Evolutionary conservation across 2,329 filamentous ascomycete genomes (phyloP).

Genomic region (Diaporthe eres): DNA sequence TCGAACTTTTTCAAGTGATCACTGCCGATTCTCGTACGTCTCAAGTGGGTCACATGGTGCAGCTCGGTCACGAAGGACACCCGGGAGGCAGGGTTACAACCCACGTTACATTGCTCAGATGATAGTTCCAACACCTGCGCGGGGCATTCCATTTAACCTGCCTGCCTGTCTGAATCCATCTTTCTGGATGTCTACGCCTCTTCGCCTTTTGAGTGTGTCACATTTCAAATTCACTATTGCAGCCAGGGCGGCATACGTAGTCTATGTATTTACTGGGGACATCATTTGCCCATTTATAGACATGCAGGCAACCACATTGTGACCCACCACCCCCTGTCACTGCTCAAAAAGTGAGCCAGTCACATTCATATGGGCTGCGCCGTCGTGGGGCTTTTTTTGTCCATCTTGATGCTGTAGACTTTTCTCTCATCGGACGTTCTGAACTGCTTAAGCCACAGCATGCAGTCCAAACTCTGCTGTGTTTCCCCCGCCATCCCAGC

Average conservation of each 20-base stretch:
- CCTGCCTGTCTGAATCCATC: background rate
- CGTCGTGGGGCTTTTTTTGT: background rate
- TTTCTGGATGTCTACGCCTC: background rate
- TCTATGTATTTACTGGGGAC: background rate
- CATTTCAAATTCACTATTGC: background rate
- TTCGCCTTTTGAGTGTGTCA: background rate
- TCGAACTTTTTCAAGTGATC: background rate
- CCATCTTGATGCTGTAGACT: background rate
- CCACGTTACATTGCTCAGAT: conserved; percentile 21
- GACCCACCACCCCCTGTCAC: background rate
- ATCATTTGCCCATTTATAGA: conserved; percentile 24
- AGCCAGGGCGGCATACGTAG: background rate
- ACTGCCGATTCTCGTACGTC: background rate
- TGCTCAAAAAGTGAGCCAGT: background rate
- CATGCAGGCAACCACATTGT: conserved; percentile 26
- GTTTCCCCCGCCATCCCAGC: background rate
- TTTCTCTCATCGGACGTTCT: background rate
- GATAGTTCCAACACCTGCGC: conserved; percentile 1
- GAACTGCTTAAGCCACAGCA: background rate
- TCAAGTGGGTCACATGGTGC: background rate
- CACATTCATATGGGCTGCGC: background rate
- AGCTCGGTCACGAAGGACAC: background rate
- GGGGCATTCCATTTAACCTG: background rate
- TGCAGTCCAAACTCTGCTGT: background rate
- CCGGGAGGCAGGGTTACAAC: background rate